Base-by-base conservation (phyloP, 352 stramenopile species). In the Globisporangium canariense region DNA sequence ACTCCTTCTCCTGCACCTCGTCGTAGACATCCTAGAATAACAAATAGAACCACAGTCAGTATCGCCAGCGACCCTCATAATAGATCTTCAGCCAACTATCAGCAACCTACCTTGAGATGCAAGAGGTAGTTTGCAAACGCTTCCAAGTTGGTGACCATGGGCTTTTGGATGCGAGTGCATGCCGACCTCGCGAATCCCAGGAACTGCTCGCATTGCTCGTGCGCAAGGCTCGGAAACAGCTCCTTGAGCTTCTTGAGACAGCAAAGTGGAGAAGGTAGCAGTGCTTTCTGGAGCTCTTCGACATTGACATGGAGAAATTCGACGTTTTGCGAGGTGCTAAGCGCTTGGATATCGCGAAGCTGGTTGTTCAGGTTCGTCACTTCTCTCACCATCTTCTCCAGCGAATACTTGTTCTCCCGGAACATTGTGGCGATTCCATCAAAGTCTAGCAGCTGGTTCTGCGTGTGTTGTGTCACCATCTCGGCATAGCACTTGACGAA, bases 61-160 rank as follows among this genome's bases (percentile, higher is more conserved):
- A 32, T 20, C 13, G 53, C 10, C 55, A 20, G 14, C 25, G 20
- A 8, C 32, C 32, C 2, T 13, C 34, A 5, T 9, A 38, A 18
- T 14, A n/a, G 40, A 38, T 43, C 2, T 18, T 79, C 75, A 69
- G 69, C 7, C 32, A 20, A 28, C 7, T 13, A 11, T 16, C 7
- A 58, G 13, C n/a, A 38, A 43, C 56, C 2, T 28, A 86, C 77
- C 74, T 71, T 73, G 20, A 91, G 57, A 47, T 86, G 65, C 4
- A 89, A 20, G 16, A 91, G 71, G 53, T 89, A 91, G 16, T 11
- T 75, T 25, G 74, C 69, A 54, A 91, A 89, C 0, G 62, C 56
- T 11, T 77, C 67, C 22, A 91, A 34, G 22, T 75, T 60, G 2
- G 53, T 45, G 5, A 52, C 32, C 20, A 70, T 43, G 0, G 82